Base-by-base conservation (phyloP, 441 rosid species). In the Aleurites moluccanus region DNA sequence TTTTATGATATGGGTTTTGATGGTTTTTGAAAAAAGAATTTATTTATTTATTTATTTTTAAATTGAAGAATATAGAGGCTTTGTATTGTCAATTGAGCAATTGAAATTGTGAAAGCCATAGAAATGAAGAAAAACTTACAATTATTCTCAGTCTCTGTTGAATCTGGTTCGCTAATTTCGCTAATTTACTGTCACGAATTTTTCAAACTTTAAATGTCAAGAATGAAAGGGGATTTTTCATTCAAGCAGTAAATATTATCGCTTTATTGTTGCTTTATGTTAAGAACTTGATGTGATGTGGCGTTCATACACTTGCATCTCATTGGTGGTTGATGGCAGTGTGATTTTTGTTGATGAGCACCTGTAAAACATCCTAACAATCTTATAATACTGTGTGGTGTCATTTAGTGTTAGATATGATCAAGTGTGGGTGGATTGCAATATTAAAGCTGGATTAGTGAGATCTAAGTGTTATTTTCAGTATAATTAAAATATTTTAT, bases 271-370 rank as follows among this genome's bases (percentile, higher is more conserved):
- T 23, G 16, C 15, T 57, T 25, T 47, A 85, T 85, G 83, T 84
- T 88, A 90, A 88, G 91, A 85, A 86, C 89, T 89, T 87, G 91
- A 88, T n/a, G n/a, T n/a, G n/a, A n/a, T 90, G 88, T 72, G 87
- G 86, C 84, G 90, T 83, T 80, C 76, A 75, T 75, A 73, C 78
- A 84, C 83, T 83, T 81, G 81, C 84, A 82, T 75, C 84, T 87
- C 87, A 79, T 83, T 82, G 81, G 82, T 79, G 74, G 81, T 83
- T 80, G 82, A 90, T n/a, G 89, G 94, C 88, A 88, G 86, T 83
- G 45, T 72, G 83, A 77, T 75, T 85, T 61, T n/a, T n/a, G 83
- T 78, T 78, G 80, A 73, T 67, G 88, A 76, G 85, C 80, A 78
- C 82, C 82, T 67, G 55, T 45, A 72, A 74, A 65, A 70, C 79